Conservation (phyloP, 2,329 filamentous ascomycete genomes). For the Penicillium sp. region DNA sequence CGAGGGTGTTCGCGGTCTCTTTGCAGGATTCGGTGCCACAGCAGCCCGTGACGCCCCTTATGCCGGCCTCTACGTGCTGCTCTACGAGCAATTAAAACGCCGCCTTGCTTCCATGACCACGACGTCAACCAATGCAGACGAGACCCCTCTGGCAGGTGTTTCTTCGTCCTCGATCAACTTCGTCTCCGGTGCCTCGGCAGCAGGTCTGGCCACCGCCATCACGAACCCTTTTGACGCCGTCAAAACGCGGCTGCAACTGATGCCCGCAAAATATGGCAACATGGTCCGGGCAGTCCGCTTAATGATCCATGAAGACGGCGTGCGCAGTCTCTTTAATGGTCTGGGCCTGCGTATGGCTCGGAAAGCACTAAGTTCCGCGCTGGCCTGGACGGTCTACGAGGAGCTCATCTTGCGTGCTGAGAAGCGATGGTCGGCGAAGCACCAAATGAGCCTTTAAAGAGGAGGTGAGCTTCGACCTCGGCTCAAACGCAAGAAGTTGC, state of each 20-base stretch:
- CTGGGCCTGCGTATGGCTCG: slow-evolving; percentile 82
- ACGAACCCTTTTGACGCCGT: slow-evolving; percentile 97
- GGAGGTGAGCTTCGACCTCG: not conserved
- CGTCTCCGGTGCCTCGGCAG: slow-evolving; percentile 75
- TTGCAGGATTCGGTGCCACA: slow-evolving; percentile 90
- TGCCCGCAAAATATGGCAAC: slow-evolving; percentile 80
- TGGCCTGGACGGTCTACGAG: slow-evolving; percentile 97
- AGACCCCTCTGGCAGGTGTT: slow-evolving; percentile 20
- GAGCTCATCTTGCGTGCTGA: slow-evolving; percentile 79
- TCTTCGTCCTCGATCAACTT: slow-evolving; percentile 72
- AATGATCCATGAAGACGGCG: slow-evolving; percentile 81
- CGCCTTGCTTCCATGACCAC: slow-evolving; percentile 30
- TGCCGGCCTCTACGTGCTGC: slow-evolving; percentile 88
- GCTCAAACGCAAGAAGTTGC: not conserved
- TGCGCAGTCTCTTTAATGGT: slow-evolving; percentile 80
- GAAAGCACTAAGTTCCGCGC: slow-evolving; percentile 89
- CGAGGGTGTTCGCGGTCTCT: slow-evolving; percentile 82
- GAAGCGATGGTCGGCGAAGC: slow-evolving; percentile 39
- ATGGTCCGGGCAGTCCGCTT: slow-evolving; percentile 72
- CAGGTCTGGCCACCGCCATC: slow-evolving; percentile 77
- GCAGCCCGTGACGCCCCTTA: slow-evolving; percentile 95
- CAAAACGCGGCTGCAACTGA: slow-evolving; percentile 91
- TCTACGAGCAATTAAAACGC: slow-evolving; percentile 70
- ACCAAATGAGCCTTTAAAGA: slow-evolving; percentile 23
- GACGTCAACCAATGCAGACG: slow-evolving; percentile 13